Evolutionary conservation across 257 asterid genomes (phyloP), one percentile per base, ranked within the genome.

Genomic region (Solanum lignicaule): DNA sequence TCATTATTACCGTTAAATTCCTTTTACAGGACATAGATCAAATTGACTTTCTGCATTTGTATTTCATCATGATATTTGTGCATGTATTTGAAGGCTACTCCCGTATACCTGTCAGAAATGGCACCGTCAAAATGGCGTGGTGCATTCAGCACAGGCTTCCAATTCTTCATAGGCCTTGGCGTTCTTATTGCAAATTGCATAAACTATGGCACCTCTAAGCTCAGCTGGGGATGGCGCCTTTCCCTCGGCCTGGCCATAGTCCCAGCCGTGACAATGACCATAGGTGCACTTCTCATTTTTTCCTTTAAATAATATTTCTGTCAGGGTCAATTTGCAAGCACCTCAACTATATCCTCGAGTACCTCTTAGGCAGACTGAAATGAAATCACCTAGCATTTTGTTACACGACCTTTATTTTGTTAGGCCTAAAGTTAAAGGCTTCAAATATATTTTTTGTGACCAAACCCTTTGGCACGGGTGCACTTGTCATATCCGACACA

Each of bases 141-240:
- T 32, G 89, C 91, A 83, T 87, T 89, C 84, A 87, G 62, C 87
- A 84, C 85, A 3, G 88, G 72, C 20, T 89, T 89, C 76, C 88
- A 87, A 13, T 75, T 87, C 25, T 89, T 87, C 88, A 33, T 84
- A 11, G 88, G 85, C 46, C 9, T 84, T 5, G 88, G 89, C 0
- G 84, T 87, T 7, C 25, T 89, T 6, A 38, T 58, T 41, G 84
- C 84, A 7, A 65, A 43, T 32, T 83, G 87, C 71, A 31, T 87
- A 25, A 87, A 87, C 33, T 89, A 33, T 23, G 91, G 65, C 71
- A 73, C 88, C 1, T 36, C 88, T 43, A 29, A 27, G 23, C 76
- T 89, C 31, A n/a, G 94, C 60, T 93, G 94, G 94, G 99, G 98
- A 5, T 94, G 99, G 99, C 90, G 98, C 33, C 27, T 96, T 14